These are phyloP conservation scores for Chaetomidium leptoderma DNA, from an alignment of 495 filamentous ascomycete genomes.

Conservation along the genomic window DNA sequence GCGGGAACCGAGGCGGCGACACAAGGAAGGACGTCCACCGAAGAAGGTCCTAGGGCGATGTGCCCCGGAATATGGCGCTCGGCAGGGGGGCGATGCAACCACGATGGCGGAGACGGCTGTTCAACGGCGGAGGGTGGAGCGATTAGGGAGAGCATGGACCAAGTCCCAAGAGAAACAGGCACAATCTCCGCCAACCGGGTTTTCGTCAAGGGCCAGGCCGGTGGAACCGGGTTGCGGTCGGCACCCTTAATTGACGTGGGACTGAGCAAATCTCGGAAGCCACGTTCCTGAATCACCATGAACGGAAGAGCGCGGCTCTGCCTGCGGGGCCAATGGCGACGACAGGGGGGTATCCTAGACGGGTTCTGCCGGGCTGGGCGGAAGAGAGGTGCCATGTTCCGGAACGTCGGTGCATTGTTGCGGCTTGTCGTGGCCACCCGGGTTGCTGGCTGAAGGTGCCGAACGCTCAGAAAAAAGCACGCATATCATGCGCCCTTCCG, in stretches of 20 bases:
- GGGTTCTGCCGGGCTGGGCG: conserved; percentile 20
- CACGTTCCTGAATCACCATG: conserved; percentile 32
- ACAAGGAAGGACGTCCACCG: conserved; percentile 19
- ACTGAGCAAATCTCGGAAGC: conserved; percentile 28
- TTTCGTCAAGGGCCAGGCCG: conserved; percentile 6
- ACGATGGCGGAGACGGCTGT: too few species aligned
- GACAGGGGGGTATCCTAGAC: conserved; percentile 18
- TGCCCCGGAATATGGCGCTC: neutral
- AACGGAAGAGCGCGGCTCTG: conserved; percentile 30
- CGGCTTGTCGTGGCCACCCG: neutral
- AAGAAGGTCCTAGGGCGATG: neutral
- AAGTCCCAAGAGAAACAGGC: too few species aligned
- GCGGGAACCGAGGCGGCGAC: neutral
- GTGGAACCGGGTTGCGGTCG: conserved; percentile 26
- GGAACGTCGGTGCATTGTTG: conserved; percentile 24
- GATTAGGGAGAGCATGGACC: too few species aligned
- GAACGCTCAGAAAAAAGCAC: neutral
- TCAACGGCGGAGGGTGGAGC: too few species aligned
- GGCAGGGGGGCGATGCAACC: conserved; percentile 8
- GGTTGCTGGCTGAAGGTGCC: neutral
- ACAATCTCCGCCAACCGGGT: conserved; percentile 30
- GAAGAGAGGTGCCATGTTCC: conserved; percentile 29
- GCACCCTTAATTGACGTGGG: conserved; percentile 24
- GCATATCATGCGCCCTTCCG: neutral
- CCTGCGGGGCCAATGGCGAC: conserved; percentile 22